Base-by-base conservation (phyloP, 345 rosid species). In the Clarkia xantiana region DNA sequence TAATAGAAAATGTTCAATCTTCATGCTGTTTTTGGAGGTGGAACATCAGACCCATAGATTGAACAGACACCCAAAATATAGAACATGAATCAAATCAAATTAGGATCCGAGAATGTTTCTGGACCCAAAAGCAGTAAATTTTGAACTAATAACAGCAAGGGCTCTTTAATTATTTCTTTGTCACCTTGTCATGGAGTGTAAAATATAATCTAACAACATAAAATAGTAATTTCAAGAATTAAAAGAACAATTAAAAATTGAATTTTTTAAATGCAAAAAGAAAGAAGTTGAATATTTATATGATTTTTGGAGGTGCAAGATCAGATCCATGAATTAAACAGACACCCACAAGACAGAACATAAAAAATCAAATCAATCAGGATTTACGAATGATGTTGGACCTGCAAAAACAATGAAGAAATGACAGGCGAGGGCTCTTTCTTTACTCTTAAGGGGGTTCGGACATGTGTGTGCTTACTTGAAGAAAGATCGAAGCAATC, bases 401-500 rank as follows among this genome's bases (percentile, higher is more conserved):
- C 18, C 47, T 44, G 15, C n/a, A 46, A 46, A 25, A 19, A 46
- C 11, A 36, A 48, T 6, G 8, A 15, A 22, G 18, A 11, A 15
- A 47, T 47, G 13, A 19, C 12, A 20, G 14, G 41, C 18, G 53
- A 20, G 25, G 38, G 51, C 9, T 25, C 36, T 10, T 15, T 5
- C 42, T 43, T 44, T 54, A 45, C 58, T 56, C 45, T 55, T 58
- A 62, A 29, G 19, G 40, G 42, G 40, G 42, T 18, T 40, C 41
- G 58, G 13, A n/a, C 4, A 34, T 49, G 49, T 40, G 52, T 55
- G 56, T 49, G 63, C 71, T 53, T 56, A 59, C 55, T 42, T 6
- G 68, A 71, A 16, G 20, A 43, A 8, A 71, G 45, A 58, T 84
- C 94, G 55, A 81, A 84, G 70, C 86, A 84, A 67, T 84, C 90